Evolutionary conservation across 2,329 filamentous ascomycete species (phyloP), one percentile per base, ranked within the genome.

Genomic region (Aspergillus phoenicis): DNA sequence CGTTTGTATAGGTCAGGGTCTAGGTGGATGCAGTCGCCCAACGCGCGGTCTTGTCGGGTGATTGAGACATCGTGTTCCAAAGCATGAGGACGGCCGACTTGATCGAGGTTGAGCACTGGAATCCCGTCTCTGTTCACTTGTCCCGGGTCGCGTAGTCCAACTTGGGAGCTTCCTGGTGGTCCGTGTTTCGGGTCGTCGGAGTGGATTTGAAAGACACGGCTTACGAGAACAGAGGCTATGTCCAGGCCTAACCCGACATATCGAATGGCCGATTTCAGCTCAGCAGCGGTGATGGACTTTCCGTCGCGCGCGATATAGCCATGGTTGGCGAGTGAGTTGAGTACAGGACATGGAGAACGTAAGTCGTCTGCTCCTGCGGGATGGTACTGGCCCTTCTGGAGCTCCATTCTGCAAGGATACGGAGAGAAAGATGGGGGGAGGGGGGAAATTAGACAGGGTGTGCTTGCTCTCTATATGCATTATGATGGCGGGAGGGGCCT

Each of bases 241-340:
- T 59, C 58, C 4, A 55, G 5, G 38, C 60, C 64, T 13, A 64
- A 48, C 1, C 64, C 62, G 30, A 66, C 48, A 13, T 56, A 52
- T 10, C 54, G 55, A 1, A 66, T 47, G 6, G 62, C 64, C 2
- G 62, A 51, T 48, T 57, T 56, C 0, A 66, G 47, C n/a, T 64
- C 43, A 5, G 30, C 28, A 5, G 56, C 48, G 7, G 64, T 64
- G 58, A 66, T 63, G 36, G 60, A 58, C 17, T 62, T 60, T 8
- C 64, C 64, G 20, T 59, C 53, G 13, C 62, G 62, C 4, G 64
- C 48, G 20, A 66, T 64, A n/a, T 57, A 39, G 22, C 61, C 60
- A 51, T 64, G 62, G 58, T 66, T 66, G 26, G 64, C 64, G 33
- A 66, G 64, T n/a, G 55, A 56, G 57, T 66, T 66, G 33, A 66